Evolutionary conservation across 2,329 filamentous ascomycete species (phyloP).

Genomic region (Alternaria conjuncta): DNA sequence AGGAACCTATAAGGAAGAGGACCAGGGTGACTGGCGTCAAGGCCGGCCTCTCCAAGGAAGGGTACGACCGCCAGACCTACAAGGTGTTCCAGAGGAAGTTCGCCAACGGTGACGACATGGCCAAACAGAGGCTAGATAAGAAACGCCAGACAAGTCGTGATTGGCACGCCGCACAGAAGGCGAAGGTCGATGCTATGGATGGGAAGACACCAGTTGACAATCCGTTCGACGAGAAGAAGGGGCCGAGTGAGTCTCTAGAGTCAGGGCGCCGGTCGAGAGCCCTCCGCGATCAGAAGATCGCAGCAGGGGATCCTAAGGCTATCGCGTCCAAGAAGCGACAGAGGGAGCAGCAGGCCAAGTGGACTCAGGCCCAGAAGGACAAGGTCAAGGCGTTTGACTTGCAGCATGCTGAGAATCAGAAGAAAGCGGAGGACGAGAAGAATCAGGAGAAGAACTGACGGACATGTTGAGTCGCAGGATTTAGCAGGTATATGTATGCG

Average conservation of each 20-base stretch:
- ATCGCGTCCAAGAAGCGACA: background rate
- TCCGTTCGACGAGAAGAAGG: too few species aligned
- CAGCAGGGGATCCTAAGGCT: background rate
- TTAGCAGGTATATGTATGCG: background rate
- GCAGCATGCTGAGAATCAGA: background rate
- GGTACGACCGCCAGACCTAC: background rate
- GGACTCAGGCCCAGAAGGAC: background rate
- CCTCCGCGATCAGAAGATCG: background rate
- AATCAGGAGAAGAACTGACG: background rate
- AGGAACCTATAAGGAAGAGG: background rate
- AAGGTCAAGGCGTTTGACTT: background rate
- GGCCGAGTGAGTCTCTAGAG: background rate
- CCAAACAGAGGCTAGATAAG: too few species aligned
- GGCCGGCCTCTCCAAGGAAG: background rate
- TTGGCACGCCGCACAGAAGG: too few species aligned
- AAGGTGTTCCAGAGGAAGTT: too few species aligned
- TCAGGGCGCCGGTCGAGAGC: background rate
- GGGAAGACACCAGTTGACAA: background rate
- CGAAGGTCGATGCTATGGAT: background rate
- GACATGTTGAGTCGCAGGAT: background rate
- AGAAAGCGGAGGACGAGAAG: background rate
- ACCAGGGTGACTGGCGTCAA: background rate
- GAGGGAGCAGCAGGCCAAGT: background rate
- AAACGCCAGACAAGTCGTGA: too few species aligned
- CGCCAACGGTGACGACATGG: too few species aligned